Percentiles rank a stretch among this genome's conserved stretches.
Evolutionary conservation across 2,329 filamentous ascomycete genomes (phyloP).

Genomic region (Trichoderma atroviride): DNA sequence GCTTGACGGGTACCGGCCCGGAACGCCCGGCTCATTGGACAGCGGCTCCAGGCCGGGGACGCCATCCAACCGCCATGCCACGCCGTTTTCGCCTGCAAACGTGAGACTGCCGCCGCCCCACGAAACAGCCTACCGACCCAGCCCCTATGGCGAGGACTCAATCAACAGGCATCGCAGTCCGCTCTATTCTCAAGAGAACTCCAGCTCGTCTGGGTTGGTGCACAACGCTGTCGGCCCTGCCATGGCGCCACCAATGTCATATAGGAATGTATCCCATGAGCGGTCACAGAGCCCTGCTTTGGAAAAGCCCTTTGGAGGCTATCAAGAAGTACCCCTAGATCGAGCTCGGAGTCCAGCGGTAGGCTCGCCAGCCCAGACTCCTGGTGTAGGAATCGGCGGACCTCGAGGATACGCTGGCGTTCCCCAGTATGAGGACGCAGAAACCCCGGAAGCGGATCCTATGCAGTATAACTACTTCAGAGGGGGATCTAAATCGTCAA

Average conservation of each 20-base stretch:
- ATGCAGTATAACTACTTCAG: conserved; percentile 62
- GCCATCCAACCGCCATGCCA: conserved; percentile 41
- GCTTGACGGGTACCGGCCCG: conserved; percentile 61
- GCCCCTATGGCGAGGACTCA: conserved; percentile 30
- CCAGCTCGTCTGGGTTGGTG: conserved; percentile 57
- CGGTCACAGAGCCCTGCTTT: conserved; percentile 20
- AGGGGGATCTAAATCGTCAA: conserved; percentile 37
- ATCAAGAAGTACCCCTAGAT: conserved; percentile 33
- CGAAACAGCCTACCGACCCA: conserved; percentile 38
- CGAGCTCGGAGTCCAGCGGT: conserved; percentile 22
- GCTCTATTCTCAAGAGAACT: conserved; percentile 55
- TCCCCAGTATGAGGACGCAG: conserved; percentile 53
- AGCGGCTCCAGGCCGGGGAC: conserved; percentile 56
- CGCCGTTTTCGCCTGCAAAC: conserved; percentile 40
- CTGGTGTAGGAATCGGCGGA: conserved; percentile 53
- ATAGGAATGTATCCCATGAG: conserved; percentile 34
- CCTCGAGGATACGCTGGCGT: conserved; percentile 62
- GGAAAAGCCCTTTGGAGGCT: conserved; percentile 29
- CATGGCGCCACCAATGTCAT: conserved; percentile 40
- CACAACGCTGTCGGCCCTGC: conserved; percentile 56
- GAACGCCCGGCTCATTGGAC: conserved; percentile 60
- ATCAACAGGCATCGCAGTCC: conserved; percentile 47
- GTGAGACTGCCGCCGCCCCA: conserved; percentile 34
- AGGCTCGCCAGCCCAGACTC: conserved; percentile 31
- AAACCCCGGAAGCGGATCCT: conserved; percentile 45